These are phyloP conservation scores for Botryotinia narcissicola DNA, from an alignment of 2,329 filamentous ascomycete genomes.

Conservation along the genomic window DNA sequence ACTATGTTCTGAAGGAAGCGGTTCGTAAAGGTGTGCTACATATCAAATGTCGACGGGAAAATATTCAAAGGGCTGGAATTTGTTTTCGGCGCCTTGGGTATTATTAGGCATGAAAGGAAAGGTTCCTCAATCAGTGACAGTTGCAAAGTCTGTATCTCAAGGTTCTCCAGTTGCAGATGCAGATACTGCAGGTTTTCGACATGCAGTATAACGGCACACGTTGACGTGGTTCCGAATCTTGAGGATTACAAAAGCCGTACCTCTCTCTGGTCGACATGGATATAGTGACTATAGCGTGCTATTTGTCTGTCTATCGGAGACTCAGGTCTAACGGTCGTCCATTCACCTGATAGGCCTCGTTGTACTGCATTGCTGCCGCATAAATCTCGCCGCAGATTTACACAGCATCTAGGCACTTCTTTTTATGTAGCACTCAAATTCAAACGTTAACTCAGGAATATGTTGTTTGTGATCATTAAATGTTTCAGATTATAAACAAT, in stretches of 20 bases:
- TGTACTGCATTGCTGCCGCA: constrained; percentile 14
- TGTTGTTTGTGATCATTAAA: constrained; percentile 8
- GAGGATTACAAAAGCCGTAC: background rate
- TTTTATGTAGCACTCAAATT: background rate
- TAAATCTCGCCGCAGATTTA: background rate
- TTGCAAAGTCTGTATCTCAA: background rate
- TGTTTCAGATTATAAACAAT: constrained; percentile 17
- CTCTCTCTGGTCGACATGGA: background rate
- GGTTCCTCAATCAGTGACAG: background rate
- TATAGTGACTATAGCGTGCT: background rate
- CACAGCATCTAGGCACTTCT: background rate
- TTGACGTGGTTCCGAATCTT: constrained; percentile 19
- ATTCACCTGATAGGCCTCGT: constrained; percentile 4
- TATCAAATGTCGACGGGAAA: constrained; percentile 10
- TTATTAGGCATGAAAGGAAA: background rate
- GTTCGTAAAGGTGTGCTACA: constrained; percentile 81
- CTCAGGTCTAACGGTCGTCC: background rate
- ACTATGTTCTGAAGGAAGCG: constrained; percentile 68
- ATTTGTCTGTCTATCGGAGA: background rate
- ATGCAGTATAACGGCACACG: constrained; percentile 3
- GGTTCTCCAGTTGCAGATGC: constrained; percentile 3
- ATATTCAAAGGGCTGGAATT: background rate
- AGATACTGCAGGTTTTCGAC: constrained; percentile 15
- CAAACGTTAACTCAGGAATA: background rate
- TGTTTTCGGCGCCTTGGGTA: background rate